Base-by-base conservation (phyloP, 441 rosid genomes). In the Corymbia calophylla region DNA sequence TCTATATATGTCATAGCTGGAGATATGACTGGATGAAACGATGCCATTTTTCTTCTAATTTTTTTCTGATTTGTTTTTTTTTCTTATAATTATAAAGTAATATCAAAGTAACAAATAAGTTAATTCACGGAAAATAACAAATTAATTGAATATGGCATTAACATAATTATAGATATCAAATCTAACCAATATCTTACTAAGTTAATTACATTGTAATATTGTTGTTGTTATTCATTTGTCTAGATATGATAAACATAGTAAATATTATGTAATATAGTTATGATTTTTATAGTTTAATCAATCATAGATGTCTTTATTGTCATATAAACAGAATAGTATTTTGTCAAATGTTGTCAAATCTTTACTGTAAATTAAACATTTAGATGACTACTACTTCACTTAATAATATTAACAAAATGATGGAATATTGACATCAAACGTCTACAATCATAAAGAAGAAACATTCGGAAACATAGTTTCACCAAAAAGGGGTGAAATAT, bases 21-120 rank as follows among this genome's bases (percentile, higher is more conserved):
- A 0, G 0, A 64, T n/a, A 3, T 64, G 35, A 64, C 2, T 3
- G 35, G 70, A 7, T 31, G 31, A 29, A 14, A 6, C 0, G 2
- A 62, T 62, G 70, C 35, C 70, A 29, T 29, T 64, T 62, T 64
- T 64, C 35, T n/a, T 64, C 31, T 29, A 16, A 29, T n/a, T 62
- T 64, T 62, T 62, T 15, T 54, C 56, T 54, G 8, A 60, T n/a
- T n/a, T n/a, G n/a, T 62, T 13, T 55, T 14, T 13, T 3, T 64
- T 64, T n/a, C 19, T 64, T 60, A 27, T 60, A 27, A 12, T 27
- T 68, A 2, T 17, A 68, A 31, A 68, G n/a, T n/a, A n/a, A n/a
- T n/a, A n/a, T n/a, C n/a, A 68, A 31, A 68, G 23, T 31, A 16
- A 35, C 23, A 66, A 17, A 32, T 68, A 8, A 68, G 32, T 66